phyloP scores from a whole-genome alignment of 139 green algal genomes.

The Chlorella sp. region DNA sequence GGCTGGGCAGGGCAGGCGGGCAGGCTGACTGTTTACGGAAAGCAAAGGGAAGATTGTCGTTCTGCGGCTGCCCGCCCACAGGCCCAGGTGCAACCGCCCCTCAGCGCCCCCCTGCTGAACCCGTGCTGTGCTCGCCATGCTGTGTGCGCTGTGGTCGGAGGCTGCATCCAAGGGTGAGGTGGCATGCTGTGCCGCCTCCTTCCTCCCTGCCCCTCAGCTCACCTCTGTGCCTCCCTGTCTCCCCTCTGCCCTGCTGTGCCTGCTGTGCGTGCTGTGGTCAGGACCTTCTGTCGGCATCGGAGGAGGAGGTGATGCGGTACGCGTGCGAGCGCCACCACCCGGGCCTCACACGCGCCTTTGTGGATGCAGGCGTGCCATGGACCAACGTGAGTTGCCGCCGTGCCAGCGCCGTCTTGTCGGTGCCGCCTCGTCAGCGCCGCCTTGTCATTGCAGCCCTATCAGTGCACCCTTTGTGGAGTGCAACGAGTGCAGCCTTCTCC shows the following conservation, averaged over 20 bases:
- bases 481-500: too few relatives aligned
- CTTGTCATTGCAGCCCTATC: neutral
- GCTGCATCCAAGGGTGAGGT: neutral
- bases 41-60: neutral
- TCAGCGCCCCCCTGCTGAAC: neutral
- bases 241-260: neutral
- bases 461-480: neutral
- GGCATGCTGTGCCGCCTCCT: neutral
- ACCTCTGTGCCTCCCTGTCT: neutral
- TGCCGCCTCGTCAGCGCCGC: neutral
- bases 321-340: conserved; percentile 35
- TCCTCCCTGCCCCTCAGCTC: neutral
- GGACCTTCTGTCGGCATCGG: conserved; percentile 16
- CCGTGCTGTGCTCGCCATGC: neutral
- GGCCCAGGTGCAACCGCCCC: too few relatives aligned
- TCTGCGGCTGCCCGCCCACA: neutral
- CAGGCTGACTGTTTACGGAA: neutral
- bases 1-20: neutral
- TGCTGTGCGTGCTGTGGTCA: neutral
- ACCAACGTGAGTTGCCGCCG: conserved; percentile 4
- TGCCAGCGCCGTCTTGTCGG: neutral
- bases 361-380: conserved; percentile 33
- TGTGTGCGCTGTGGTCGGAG: neutral
- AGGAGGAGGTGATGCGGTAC: conserved; percentile 23
- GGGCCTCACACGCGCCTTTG: conserved; percentile 26